A percentile compares a stretch with the other conserved stretches of the same genome.
Conservation (phyloP, 257 asterid genomes). For the Verbena officinalis region DNA sequence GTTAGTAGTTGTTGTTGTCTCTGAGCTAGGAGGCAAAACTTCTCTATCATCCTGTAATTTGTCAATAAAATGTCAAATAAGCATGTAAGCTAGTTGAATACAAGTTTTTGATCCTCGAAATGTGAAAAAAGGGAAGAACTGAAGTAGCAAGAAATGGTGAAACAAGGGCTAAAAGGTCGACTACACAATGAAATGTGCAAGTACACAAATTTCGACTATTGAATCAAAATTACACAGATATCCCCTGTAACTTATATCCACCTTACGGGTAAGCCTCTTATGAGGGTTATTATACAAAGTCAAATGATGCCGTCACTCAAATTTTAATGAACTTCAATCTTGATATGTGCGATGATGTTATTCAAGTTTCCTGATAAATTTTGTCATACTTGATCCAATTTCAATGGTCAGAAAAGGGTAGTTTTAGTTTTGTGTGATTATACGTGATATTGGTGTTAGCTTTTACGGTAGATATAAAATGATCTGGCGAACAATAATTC, state of each 20-base stretch:
- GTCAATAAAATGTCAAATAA: conserved; percentile 23
- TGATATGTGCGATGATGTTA: too few relatives aligned
- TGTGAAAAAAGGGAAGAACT: background rate
- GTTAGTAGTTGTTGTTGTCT: conserved; percentile 36
- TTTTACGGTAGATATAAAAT: background rate
- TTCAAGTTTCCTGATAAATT: too few relatives aligned
- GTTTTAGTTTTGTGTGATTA: too few relatives aligned
- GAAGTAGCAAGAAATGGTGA: background rate
- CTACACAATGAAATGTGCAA: background rate
- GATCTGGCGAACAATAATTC: background rate
- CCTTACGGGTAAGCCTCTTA: too few relatives aligned
- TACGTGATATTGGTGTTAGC: background rate
- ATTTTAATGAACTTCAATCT: too few relatives aligned
- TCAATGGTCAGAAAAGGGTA: too few relatives aligned
- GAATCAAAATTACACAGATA: too few relatives aligned
- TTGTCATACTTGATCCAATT: too few relatives aligned
- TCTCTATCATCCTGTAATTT: conserved; percentile 69
- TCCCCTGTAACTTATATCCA: too few relatives aligned
- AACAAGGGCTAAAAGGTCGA: background rate
- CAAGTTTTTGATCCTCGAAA: conserved; percentile 8
- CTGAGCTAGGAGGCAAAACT: conserved; percentile 52
- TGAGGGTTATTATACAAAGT: too few relatives aligned
- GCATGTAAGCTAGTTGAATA: conserved; percentile 2
- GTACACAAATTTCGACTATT: too few relatives aligned
- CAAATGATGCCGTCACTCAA: too few relatives aligned